Evolutionary conservation across 352 stramenopile genomes (phyloP).

Genomic region (Pythium dissotocum): DNA sequence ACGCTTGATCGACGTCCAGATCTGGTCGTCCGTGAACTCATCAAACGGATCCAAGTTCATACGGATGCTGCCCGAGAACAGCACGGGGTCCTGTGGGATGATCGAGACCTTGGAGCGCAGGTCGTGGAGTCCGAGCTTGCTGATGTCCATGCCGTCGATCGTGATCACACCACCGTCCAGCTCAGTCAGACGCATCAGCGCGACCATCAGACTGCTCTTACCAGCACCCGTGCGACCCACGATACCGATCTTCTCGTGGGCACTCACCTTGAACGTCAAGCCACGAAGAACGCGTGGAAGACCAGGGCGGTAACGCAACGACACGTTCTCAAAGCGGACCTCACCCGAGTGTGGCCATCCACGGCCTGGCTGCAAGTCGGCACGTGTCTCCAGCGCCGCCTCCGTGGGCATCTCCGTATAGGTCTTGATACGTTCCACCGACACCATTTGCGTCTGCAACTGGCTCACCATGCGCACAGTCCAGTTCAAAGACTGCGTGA

Average conservation of each 20-base stretch:
- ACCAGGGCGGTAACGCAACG: constrained; percentile 40
- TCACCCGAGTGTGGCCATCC: constrained; percentile 36
- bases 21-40: constrained; percentile 57
- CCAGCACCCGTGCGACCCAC: constrained; percentile 31
- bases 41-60: constrained; percentile 91
- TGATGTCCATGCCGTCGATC: constrained; percentile 86
- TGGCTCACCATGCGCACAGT: constrained; percentile 74
- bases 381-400: constrained; percentile 38
- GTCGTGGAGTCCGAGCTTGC: constrained; percentile 30
- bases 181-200: constrained; percentile 40
- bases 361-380: constrained; percentile 10
- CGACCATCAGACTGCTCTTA: constrained; percentile 44
- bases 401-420: constrained; percentile 67
- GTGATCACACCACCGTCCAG: constrained; percentile 50
- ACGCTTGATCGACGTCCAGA: constrained; percentile 40
- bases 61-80: constrained; percentile 89
- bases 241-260: constrained; percentile 36
- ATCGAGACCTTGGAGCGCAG: constrained; percentile 34
- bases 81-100: constrained; percentile 87
- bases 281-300: constrained; percentile 39
- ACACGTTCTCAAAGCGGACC: constrained; percentile 35
- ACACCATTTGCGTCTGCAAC: constrained; percentile 80
- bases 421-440: constrained; percentile 72
- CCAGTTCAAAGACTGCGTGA: constrained; percentile 81
- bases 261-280: constrained; percentile 31